Evolutionary conservation across 176 grass and related monocot genomes (phyloP).

Genomic region (maize (Zea mays)): DNA sequence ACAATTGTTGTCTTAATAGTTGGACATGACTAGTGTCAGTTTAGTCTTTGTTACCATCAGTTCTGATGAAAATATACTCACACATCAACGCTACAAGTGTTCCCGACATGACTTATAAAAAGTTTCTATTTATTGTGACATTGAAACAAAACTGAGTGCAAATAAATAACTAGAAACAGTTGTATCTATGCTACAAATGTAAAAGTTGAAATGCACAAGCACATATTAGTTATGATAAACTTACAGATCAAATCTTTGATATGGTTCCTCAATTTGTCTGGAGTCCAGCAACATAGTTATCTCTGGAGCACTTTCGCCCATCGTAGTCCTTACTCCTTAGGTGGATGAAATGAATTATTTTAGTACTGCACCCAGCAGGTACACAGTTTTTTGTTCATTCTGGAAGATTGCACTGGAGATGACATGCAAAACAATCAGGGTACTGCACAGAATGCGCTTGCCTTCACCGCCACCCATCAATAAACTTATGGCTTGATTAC

Average conservation of each 20-base stretch:
- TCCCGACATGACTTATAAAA: slow-evolving; percentile 38
- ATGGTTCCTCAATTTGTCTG: slow-evolving; percentile 45
- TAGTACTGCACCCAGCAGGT: slow-evolving; percentile 28
- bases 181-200: slow-evolving; percentile 45
- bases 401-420: slow-evolving; percentile 22
- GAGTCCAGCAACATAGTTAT: slow-evolving; percentile 34
- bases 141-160: slow-evolving; percentile 42
- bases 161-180: slow-evolving; percentile 35
- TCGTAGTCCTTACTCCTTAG: slow-evolving; percentile 30
- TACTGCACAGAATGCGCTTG: slow-evolving; percentile 36
- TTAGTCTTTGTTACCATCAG: slow-evolving; percentile 2
- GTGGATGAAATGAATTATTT: slow-evolving; percentile 28
- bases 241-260: slow-evolving; percentile 50
- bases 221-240: slow-evolving; percentile 47
- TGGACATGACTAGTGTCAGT: slow-evolving; percentile 22
- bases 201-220: slow-evolving; percentile 40
- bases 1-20: slow-evolving; percentile 26
- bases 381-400: slow-evolving; percentile 37
- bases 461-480: slow-evolving; percentile 26
- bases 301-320: slow-evolving; percentile 22
- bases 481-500: slow-evolving; percentile 34
- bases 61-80: not conserved
- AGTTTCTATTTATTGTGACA: slow-evolving; percentile 30
- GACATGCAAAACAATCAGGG: slow-evolving; percentile 34
- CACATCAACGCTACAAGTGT: slow-evolving; percentile 22